Base-by-base conservation (phyloP, 164 flowering plant genomes). In the Piper betle region DNA sequence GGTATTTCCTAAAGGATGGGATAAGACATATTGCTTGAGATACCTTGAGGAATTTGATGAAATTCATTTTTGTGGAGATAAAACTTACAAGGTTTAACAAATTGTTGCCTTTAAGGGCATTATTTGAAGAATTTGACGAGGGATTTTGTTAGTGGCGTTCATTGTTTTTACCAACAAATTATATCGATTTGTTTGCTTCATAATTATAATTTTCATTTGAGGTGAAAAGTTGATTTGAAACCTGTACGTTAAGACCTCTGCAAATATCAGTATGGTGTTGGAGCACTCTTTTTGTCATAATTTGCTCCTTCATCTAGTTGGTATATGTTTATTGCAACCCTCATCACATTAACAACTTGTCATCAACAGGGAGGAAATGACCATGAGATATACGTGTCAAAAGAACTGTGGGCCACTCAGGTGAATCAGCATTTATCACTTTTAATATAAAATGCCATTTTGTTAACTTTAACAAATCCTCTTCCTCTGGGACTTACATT, bases 1-100 rank as follows among this genome's bases (percentile, higher is more conserved):
- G 97, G 99, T 90, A 37, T 90, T 93, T 69, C 97, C 97, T 62
- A 77, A 73, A 72, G 96, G 99, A 64, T 94, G 99, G 99, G 99
- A 93, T 80, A 90, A 94, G 76, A 91, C 97, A 50, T 94, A 85
- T 71, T 88, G 97, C 75, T 79, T 93, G 81, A 77, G 75, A 61
- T 94, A 82, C 77, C 88, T 94, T 54, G 82, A 87, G 5, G 88
- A 82, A 3, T 94, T 85, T 72, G 60, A 73, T 3, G 99, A 94
- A 73, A 88, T 94, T 61, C 97, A 94, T 82, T 94, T 93, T 74
- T 91, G 91, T 70, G 99, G 99, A 56, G 97, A 93, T 78, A 93
- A 91, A 78, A 93, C 99, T 4, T 93, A 84, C 83, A 79, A 90
- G 97, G 99, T 39, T 20, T 55, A 15, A 54, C 38, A 53, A 39